Conservation (phyloP, 2,329 filamentous ascomycete genomes). For the Penicillium sp. region DNA sequence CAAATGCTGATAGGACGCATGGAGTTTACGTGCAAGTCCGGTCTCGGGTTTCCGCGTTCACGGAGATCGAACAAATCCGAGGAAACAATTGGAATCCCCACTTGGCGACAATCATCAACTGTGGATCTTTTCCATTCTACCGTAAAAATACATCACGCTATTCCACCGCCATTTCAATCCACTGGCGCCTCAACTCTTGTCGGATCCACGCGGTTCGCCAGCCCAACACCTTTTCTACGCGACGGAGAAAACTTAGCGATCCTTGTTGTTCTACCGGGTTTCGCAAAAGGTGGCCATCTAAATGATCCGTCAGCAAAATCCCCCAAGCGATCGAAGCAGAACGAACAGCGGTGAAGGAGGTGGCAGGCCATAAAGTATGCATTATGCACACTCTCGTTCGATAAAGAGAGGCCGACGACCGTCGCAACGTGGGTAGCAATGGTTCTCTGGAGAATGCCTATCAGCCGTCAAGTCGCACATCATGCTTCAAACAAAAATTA, state of each 20-base stretch:
- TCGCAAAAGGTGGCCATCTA: constrained; percentile 35
- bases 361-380: constrained; percentile 37
- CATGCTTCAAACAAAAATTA: constrained; percentile 3
- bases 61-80: neutral
- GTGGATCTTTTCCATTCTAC: neutral
- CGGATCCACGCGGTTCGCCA: constrained; percentile 36
- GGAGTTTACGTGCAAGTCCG: no score
- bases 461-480: neutral
- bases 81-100: neutral
- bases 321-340: neutral
- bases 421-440: constrained; percentile 30
- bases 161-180: constrained; percentile 25
- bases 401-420: constrained; percentile 33
- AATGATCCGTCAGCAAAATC: neutral
- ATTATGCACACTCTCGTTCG: constrained; percentile 36
- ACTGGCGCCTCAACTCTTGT: constrained; percentile 28
- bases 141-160: constrained; percentile 2
- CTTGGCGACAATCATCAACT: neutral
- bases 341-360: constrained; percentile 33
- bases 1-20: no score
- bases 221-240: constrained; percentile 29
- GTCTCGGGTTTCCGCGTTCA: no score
- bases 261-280: constrained; percentile 28
- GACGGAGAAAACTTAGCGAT: constrained; percentile 27
- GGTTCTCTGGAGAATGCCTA: constrained; percentile 19